Evolutionary conservation across 2,329 filamentous ascomycete species (phyloP), one percentile per base, ranked within the genome.

Genomic region (Fusarium pseudoanthophilum): DNA sequence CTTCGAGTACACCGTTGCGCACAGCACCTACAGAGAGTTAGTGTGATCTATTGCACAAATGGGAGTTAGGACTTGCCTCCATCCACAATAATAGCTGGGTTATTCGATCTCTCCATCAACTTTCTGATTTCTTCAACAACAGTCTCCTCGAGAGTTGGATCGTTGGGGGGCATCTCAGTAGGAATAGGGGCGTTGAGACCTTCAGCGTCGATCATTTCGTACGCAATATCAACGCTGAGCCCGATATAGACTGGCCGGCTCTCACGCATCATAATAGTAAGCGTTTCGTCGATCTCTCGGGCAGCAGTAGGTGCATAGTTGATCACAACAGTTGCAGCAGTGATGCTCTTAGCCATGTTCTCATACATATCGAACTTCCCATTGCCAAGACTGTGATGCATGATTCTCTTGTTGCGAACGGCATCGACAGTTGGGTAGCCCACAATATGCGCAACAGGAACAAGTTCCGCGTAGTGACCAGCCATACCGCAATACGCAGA

Each of bases 311-410:
- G 52, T 13, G 52, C 32, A 58, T 59, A 46, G 4, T 62, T 39
- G 10, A 59, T 46, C 2, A 59, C 52, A 5, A 8, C 40, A 14
- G 52, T 59, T 5, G 32, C 40, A 18, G 40, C 60, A 4, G 60
- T 59, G 11, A 62, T 46, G 1, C n/a, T 9, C 21, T 62, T 62
- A 4, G 60, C 60, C 60, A 62, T 62, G 4, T 18, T 34, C 24
- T 59, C 40, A 37, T 62, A 59, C 32, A 62, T 62, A 21, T 58
- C 52, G 28, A 62, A 59, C 21, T 37, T 34, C 1, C 60, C 60
- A 10, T 62, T 39, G 6, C 52, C 60, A 8, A 62, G 32, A n/a
- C 52, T 62, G 14, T 62, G 60, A 18, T 62, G 60, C 60, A 62
- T 62, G 18, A 59, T 59, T 21, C 30, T 28, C 32, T 46, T 62